These are phyloP conservation scores for Albugo laibachii DNA, from an alignment of 352 stramenopile species.

Conservation along the genomic window DNA sequence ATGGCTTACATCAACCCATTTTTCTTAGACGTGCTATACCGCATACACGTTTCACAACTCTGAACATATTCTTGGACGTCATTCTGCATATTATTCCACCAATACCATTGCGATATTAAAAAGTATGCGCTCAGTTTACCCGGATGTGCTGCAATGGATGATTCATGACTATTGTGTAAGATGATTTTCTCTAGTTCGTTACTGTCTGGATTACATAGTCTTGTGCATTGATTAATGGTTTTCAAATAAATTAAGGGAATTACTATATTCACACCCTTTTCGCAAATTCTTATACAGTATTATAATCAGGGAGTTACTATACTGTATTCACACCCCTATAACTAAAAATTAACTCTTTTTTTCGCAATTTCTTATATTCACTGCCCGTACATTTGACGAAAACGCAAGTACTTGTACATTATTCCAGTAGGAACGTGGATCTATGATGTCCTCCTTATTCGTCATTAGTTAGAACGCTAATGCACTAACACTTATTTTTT, in stretches of 20 bases:
- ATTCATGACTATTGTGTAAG: conserved; percentile 2
- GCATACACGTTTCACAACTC: conserved; percentile 3
- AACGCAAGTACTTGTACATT: too few relatives aligned
- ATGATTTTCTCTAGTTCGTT: background rate
- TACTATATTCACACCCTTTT: too few relatives aligned
- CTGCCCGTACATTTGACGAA: too few relatives aligned
- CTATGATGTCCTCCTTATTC: too few relatives aligned
- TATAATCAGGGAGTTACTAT: too few relatives aligned
- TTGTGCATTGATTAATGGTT: background rate
- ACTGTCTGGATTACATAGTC: background rate
- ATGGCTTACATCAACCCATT: background rate
- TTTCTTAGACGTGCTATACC: background rate
- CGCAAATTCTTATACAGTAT: too few relatives aligned
- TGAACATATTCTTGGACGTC: conserved; percentile 5
- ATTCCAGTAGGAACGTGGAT: too few relatives aligned
- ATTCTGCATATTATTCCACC: conserved; percentile 2
- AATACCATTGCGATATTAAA: conserved; percentile 3
- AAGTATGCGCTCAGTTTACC: conserved; percentile 1
- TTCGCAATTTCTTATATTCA: too few relatives aligned
- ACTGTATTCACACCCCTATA: too few relatives aligned
- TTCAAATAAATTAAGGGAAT: background rate
- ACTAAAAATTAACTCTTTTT: too few relatives aligned
- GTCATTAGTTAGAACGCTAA: too few relatives aligned
- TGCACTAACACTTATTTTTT: too few relatives aligned
- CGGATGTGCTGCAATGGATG: conserved; percentile 1